Conservation (phyloP, 345 rosid species). For the Kandelia obovata region DNA sequence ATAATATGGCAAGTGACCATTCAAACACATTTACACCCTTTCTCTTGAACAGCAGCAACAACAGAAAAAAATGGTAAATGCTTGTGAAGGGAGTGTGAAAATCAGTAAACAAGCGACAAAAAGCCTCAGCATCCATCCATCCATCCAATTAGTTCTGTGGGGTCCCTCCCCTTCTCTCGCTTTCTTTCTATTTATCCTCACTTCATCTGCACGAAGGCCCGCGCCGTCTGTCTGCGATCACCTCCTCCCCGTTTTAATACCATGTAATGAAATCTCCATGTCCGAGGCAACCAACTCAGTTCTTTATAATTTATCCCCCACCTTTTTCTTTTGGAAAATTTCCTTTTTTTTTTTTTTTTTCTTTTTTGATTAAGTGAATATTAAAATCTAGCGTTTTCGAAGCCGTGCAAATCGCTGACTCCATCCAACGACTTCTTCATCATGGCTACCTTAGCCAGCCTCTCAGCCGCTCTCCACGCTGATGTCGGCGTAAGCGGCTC, state of each 20-base stretch:
- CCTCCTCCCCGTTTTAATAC: neutral
- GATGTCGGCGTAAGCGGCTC: slow-evolving; percentile 31
- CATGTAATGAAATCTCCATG: neutral
- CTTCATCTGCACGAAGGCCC: slow-evolving; percentile 17
- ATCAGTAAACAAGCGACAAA: no score
- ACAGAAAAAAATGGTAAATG: no score
- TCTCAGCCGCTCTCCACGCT: slow-evolving; percentile 38
- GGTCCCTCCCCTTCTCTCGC: neutral
- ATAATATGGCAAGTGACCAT: no score
- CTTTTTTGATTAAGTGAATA: neutral
- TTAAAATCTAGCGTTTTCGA: slow-evolving; percentile 34
- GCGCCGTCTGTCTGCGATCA: slow-evolving; percentile 28
- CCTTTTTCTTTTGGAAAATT: no score
- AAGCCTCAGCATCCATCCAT: no score
- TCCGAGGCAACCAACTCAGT: neutral
- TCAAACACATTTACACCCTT: no score
- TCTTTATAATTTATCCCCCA: neutral
- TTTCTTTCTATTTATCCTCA: neutral
- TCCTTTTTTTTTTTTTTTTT: neutral
- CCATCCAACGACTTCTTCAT: slow-evolving; percentile 29
- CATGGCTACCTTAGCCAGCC: slow-evolving; percentile 33
- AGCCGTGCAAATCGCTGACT: slow-evolving; percentile 36
- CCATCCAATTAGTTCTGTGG: slow-evolving; percentile 12
- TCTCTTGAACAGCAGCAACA: no score
- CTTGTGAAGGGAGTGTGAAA: slow-evolving; percentile 1